Evolutionary conservation across 768 basidiomycete genomes (phyloP).

Genomic region (Mrakia gelida): DNA sequence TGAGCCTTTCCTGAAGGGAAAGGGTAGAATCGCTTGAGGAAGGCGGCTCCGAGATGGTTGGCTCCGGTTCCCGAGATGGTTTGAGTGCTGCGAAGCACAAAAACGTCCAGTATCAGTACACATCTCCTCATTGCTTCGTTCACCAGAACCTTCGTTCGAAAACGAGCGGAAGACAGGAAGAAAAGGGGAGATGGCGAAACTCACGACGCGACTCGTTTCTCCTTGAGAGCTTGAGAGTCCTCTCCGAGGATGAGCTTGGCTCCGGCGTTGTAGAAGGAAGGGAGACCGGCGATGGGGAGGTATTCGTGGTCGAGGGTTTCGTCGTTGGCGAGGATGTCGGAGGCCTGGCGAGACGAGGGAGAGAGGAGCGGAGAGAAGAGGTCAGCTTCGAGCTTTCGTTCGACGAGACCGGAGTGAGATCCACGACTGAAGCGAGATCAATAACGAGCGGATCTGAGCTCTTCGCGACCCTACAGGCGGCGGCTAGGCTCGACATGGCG

Average conservation of each 20-base stretch:
- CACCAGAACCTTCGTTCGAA: not conserved
- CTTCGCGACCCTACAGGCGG: too few species aligned
- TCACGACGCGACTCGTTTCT: constrained; percentile 60
- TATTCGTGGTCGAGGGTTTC: constrained; percentile 76
- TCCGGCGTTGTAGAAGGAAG: constrained; percentile 74
- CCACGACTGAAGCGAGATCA: not conserved
- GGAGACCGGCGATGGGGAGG: constrained; percentile 81
- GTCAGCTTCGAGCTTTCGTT: not conserved
- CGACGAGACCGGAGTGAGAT: not conserved
- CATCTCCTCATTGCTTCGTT: not conserved
- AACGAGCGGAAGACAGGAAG: not conserved
- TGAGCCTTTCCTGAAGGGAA: constrained; percentile 58
- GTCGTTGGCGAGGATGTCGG: constrained; percentile 45
- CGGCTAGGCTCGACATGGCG: too few species aligned
- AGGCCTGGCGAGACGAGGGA: constrained; percentile 8
- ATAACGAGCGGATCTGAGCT: too few species aligned
- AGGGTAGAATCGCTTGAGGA: constrained; percentile 73
- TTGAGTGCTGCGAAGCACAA: constrained; percentile 58
- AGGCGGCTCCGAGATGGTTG: constrained; percentile 85
- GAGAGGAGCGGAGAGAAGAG: not conserved
- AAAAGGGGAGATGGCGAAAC: not conserved
- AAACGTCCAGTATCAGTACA: not conserved
- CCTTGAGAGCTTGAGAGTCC: constrained; percentile 65
- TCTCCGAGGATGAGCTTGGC: constrained; percentile 74
- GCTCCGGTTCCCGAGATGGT: constrained; percentile 95